Evolutionary conservation across 2,329 filamentous ascomycete genomes (phyloP), one percentile per base, ranked within the genome.

Genomic region (Alternaria metachromatica): DNA sequence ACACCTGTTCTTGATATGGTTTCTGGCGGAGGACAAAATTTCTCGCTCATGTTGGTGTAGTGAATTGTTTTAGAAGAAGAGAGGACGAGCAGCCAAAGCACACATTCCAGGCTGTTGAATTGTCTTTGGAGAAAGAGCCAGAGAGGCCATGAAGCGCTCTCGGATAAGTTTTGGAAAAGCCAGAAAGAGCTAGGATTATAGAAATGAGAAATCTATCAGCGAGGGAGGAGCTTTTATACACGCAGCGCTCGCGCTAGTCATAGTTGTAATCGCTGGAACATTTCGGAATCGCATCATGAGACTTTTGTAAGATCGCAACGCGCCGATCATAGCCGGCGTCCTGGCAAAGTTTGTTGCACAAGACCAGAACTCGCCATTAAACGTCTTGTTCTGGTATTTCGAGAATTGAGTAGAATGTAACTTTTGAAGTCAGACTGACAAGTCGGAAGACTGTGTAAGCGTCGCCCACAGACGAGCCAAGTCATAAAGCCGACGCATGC

Each of bases 261-360:
- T 41, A 41, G 15, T 0, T 0, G 0, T 10, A 10, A 0, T 1
- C 4, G 15, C 37, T 41, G 37, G 0, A n/a, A 0, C 0, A 10
- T 41, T n/a, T 2, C 5, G 2, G 6, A n/a, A 18, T 18, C 4
- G 37, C 4, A 10, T 41, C 15, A 18, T 18, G 37, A 41, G 37
- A 18, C 37, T 18, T n/a, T 3, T 0, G 0, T 6, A 5, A 41
- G 37, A 41, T 41, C 15, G 37, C 0, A 18, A 41, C 37, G 37
- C 37, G 37, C 15, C 4, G 15, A 2, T 1, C 13, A 41, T n/a
- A 2, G 1, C 13, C 7, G 6, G 13, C 13, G 0, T 37, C 3
- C 2, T 37, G 13, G 33, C 4, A 37, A 0, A n/a, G 0, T 37
- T 5, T 2, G 4, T 5, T 37, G 3, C 33, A n/a, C 3, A 37